phyloP scores from a whole-genome alignment of 306 rosid genomes.

The Arachis stenosperma region DNA sequence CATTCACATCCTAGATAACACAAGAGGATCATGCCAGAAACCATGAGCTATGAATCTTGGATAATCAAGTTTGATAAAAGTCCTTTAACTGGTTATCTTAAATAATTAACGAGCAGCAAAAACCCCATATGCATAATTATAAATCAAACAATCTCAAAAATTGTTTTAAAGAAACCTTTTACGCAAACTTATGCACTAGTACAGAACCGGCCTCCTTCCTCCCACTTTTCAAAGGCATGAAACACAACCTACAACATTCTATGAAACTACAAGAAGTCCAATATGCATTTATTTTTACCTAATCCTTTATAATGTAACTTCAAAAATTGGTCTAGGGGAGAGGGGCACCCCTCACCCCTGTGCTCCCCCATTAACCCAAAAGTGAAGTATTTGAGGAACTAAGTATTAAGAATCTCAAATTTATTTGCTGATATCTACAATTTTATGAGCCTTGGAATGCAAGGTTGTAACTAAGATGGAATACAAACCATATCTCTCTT shows the following conservation, averaged over 20 bases:
- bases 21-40: constrained; percentile 28
- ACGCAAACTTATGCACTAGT: neutral
- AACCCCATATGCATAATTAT: neutral
- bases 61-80: constrained; percentile 16
- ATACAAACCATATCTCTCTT: constrained; percentile 97
- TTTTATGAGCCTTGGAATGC: constrained; percentile 32
- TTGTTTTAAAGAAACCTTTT: neutral
- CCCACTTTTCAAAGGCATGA: neutral
- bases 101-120: constrained; percentile 2
- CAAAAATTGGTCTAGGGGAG: constrained; percentile 2
- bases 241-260: neutral
- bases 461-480: constrained; percentile 39
- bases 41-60: neutral
- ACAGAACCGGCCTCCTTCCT: neutral
- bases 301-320: neutral
- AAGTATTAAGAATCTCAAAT: constrained; percentile 17
- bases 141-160: neutral
- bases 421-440: constrained; percentile 9
- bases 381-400: neutral
- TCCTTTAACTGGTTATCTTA: constrained; percentile 13
- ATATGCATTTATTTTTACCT: neutral
- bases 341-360: neutral
- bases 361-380: neutral
- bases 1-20: constrained; percentile 24
- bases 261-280: neutral